Conservation (phyloP, 352 stramenopile species). For the Phytophthora syringae region DNA sequence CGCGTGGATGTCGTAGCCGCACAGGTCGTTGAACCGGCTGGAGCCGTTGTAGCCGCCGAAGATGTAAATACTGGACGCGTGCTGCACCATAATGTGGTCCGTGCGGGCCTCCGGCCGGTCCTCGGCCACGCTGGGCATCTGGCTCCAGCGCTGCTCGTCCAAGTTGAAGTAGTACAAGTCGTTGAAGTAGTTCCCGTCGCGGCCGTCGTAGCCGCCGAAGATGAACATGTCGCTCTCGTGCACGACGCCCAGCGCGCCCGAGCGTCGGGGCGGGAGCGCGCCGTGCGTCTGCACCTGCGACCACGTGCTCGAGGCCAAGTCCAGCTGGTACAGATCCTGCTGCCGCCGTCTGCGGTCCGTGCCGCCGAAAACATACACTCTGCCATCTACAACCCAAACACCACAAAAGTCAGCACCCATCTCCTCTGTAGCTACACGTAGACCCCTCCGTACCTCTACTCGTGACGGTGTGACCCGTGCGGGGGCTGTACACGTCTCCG, state of each 20-base stretch:
- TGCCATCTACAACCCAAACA: constrained; percentile 68
- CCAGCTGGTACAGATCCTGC: constrained; percentile 88
- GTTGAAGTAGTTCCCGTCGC: constrained; percentile 91
- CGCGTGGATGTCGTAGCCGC: constrained; percentile 65
- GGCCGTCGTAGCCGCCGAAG: constrained; percentile 90
- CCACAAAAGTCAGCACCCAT: no score
- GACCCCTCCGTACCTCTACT: constrained; percentile 61
- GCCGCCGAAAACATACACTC: constrained; percentile 87
- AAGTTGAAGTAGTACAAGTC: constrained; percentile 91
- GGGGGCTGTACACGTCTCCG: constrained; percentile 83
- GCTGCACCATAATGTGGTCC: constrained; percentile 89
- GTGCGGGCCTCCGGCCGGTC: constrained; percentile 79
- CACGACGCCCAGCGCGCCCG: constrained; percentile 80
- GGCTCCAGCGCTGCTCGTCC: constrained; percentile 72
- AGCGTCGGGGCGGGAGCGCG: constrained; percentile 68
- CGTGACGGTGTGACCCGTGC: constrained; percentile 87
- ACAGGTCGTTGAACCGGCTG: constrained; percentile 86
- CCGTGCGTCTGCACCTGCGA: constrained; percentile 76
- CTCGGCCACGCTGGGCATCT: constrained; percentile 72
- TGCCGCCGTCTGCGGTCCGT: constrained; percentile 81
- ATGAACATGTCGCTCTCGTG: constrained; percentile 89
- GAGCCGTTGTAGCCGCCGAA: constrained; percentile 91
- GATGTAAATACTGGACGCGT: constrained; percentile 82
- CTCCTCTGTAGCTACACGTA: no score
- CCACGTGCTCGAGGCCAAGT: constrained; percentile 71